Percentiles rank a stretch among this genome's conserved stretches.
Evolutionary conservation across 345 rosid genomes (phyloP).

Genomic region (Populus davidiana): DNA sequence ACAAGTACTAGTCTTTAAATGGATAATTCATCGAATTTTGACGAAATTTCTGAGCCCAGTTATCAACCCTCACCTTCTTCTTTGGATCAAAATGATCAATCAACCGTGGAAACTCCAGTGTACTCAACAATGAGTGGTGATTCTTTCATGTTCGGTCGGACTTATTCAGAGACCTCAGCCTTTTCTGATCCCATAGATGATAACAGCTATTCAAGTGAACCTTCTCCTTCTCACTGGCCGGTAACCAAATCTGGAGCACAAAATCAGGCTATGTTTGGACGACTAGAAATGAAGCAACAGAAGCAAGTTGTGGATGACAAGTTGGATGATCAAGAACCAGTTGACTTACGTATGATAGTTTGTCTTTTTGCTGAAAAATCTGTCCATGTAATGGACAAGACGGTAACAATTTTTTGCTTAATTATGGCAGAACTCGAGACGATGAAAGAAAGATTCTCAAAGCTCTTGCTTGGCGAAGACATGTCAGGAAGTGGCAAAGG

Average conservation of each 20-base stretch:
- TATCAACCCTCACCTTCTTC: slow-evolving; percentile 55
- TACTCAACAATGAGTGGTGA: slow-evolving; percentile 53
- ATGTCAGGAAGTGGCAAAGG: slow-evolving; percentile 98
- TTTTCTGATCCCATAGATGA: slow-evolving; percentile 60
- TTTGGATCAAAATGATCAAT: slow-evolving; percentile 46
- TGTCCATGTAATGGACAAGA: not conserved
- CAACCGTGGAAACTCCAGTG: slow-evolving; percentile 52
- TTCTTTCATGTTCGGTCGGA: slow-evolving; percentile 51
- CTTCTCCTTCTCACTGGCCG: slow-evolving; percentile 63
- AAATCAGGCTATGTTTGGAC: slow-evolving; percentile 21
- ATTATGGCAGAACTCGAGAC: slow-evolving; percentile 55
- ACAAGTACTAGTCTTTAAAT: slow-evolving; percentile 20
- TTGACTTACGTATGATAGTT: slow-evolving; percentile 14
- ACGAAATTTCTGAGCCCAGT: slow-evolving; percentile 49
- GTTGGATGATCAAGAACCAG: slow-evolving; percentile 45
- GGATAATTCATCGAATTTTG: slow-evolving; percentile 40
- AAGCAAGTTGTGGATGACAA: slow-evolving; percentile 28
- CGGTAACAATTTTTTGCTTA: not conserved
- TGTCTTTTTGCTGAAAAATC: not conserved
- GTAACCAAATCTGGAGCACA: slow-evolving; percentile 28
- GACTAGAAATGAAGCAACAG: slow-evolving; percentile 34
- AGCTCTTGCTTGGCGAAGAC: slow-evolving; percentile 91
- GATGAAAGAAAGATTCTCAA: slow-evolving; percentile 91
- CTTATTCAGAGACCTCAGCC: slow-evolving; percentile 63
- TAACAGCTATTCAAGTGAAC: slow-evolving; percentile 50